phyloP scores from a whole-genome alignment of 176 grass and related monocot genomes.

The Typha latifolia region DNA sequence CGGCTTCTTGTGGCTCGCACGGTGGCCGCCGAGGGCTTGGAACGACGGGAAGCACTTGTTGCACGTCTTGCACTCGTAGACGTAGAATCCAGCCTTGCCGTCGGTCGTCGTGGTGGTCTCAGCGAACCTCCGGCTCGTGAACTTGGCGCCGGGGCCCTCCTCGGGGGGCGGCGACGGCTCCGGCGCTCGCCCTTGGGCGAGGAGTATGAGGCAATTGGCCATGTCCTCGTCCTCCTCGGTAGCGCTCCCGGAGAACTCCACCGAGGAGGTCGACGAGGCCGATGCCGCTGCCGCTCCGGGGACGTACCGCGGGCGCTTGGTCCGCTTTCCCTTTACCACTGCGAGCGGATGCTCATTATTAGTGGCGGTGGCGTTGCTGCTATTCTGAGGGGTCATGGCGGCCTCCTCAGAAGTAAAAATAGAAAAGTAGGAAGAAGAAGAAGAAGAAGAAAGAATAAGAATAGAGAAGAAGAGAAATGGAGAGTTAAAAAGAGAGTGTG shows the following conservation, averaged over 20 bases:
- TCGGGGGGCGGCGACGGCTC: too few species aligned
- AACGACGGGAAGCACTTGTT: conserved; percentile 59
- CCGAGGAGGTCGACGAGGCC: conserved; percentile 6
- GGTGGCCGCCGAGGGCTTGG: conserved; percentile 91
- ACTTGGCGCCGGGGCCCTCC: neutral
- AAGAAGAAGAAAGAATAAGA: neutral
- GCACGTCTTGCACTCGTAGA: conserved; percentile 26
- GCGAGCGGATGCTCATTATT: too few species aligned
- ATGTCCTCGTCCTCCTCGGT: conserved; percentile 18
- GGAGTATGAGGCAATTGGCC: conserved; percentile 26
- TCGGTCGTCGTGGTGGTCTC: neutral
- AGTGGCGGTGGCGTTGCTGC: neutral
- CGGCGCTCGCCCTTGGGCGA: conserved; percentile 3
- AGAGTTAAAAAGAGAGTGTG: neutral
- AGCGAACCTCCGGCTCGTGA: neutral
- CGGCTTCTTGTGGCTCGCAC: conserved; percentile 90
- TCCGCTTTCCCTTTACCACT: conserved; percentile 13
- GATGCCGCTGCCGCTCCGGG: neutral
- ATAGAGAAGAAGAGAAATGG: neutral
- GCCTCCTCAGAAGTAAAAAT: neutral
- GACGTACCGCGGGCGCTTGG: conserved; percentile 4
- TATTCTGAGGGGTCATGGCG: neutral
- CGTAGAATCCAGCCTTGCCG: neutral
- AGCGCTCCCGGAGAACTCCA: conserved; percentile 5
- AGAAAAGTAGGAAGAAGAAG: neutral